Evolutionary conservation across 768 basidiomycete genomes (phyloP), one percentile per base, ranked within the genome.

Genomic region (Phallus indusiatus): DNA sequence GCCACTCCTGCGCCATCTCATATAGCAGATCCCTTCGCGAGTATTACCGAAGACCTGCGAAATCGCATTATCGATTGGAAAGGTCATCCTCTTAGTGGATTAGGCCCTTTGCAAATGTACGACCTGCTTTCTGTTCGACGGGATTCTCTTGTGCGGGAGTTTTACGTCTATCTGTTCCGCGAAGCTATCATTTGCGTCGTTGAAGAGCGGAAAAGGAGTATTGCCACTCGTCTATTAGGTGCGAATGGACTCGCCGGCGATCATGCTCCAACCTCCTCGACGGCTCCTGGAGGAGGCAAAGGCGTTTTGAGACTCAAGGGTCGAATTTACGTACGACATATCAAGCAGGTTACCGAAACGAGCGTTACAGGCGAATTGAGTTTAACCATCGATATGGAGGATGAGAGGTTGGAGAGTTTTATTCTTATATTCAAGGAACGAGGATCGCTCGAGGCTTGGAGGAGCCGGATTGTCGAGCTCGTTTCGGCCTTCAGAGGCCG

Each of bases 181-280:
- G 93, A 97, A 71, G 96, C 96, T 10, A 90, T 99, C 64, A 93
- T 99, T 61, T 99, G 96, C 70, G 93, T 98, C n/a, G 81, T 89
- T 18, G 94, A 98, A 70, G 95, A 99, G 73, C 91, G 86, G 76
- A 94, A 92, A 67, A 83, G 88, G 22, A 84, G 86, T 0, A 73
- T 94, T 1, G 84, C 86, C 8, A 81, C 86, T 24, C 76, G 93
- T 50, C 77, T 93, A 5, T 84, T 86, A 10, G 50, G 50, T 60
- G 84, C 85, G 0, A 51, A 59, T 9, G 70, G 72, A 42, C 63
- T 67, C 5, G 63, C 63, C 47, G 80, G 76, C 42, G 83, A 84
- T 60, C 71, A 76, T 2, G 72, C 76, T 12, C 79, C 79, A 36
- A 74, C 74, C 6, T 67, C 74, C 63, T 65, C 54, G 67, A 72